Evolutionary conservation across 179 eudicot species (phyloP).

Genomic region (Nepenthes alata): DNA sequence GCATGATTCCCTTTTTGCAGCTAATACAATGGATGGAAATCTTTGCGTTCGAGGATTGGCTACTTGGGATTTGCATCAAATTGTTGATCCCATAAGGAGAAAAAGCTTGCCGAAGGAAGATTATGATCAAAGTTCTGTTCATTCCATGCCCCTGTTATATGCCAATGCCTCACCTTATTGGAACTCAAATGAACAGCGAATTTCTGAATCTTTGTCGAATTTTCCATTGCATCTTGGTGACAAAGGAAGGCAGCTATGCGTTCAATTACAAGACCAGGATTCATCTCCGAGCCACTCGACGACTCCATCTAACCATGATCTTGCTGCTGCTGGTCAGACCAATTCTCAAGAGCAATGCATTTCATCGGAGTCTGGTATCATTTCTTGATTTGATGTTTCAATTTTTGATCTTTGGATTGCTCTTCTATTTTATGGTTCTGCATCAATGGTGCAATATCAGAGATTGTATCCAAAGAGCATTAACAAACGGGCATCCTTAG

Average conservation of each 20-base stretch:
- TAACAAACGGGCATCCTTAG: no score
- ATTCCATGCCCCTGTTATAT: constrained; percentile 27
- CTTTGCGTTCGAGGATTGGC: neutral
- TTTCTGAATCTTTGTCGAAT: constrained; percentile 22
- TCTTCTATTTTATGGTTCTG: neutral
- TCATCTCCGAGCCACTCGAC: constrained; percentile 36
- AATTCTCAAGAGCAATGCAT: constrained; percentile 58
- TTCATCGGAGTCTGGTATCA: constrained; percentile 60
- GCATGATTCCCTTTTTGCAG: neutral
- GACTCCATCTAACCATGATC: constrained; percentile 35
- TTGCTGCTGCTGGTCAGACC: constrained; percentile 26
- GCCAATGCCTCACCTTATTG: constrained; percentile 20
- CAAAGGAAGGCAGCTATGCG: constrained; percentile 15
- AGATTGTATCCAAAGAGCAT: no score
- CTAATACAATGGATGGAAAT: neutral
- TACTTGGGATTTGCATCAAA: neutral
- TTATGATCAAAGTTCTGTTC: constrained; percentile 3
- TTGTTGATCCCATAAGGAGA: constrained; percentile 1
- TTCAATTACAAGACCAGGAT: constrained; percentile 25
- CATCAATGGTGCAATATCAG: neutral
- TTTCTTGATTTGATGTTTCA: neutral
- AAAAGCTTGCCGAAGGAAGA: neutral
- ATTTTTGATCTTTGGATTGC: neutral
- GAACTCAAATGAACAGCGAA: constrained; percentile 20
- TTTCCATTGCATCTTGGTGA: constrained; percentile 23